Base-by-base conservation (phyloP, 202 grass and related monocot species). In the Zizania palustris region DNA sequence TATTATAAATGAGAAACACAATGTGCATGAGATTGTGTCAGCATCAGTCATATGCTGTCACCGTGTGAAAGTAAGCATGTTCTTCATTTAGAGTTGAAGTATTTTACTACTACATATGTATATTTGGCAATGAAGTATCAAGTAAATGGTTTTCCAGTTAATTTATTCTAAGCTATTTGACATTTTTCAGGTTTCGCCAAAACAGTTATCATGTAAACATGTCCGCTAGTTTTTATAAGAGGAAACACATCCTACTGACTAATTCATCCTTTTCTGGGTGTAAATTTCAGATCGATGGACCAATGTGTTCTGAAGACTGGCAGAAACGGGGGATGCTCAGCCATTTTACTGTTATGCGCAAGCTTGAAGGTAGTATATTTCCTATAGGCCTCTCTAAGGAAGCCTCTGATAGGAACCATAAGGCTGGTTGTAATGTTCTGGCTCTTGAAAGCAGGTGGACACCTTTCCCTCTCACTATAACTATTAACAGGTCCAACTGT, bases 41-140 rank as follows among this genome's bases (percentile, higher is more conserved):
- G 96, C 92, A 76, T 99, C 96, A 50, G 78, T 99, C 64, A 80
- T 99, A 72, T 99, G 96, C 42, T 99, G 96, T 83, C 92, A 93
- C 76, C 63, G 59, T 68, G 92, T 91, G 69, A 96, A 96, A 91
- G 96, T 99, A 89, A 64, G 83, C 13, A 48, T 72, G 5, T 57
- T 73, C 33, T 71, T 70, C 12, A 55, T 67, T 65, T 80, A 6
- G 13, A 67, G 21, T 63, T 74, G 36, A 50, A 75, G 40, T 64
- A 79, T 69, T 79, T 63, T 45, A 55, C 79, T 69, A 1, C 74
- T 63, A 35, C 62, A 80, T 16, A 72, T 75, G 4, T 49, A 45
- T 15, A 57, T 53, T 72, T 86, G 35, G n/a, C 10, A 61, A 59
- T 16, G 65, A 76, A 60, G 20, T 65, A 33, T 6, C 38, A 80